These are phyloP conservation scores for Cornus suecica DNA, from an alignment of 148 eudicot species.

Conservation along the genomic window DNA sequence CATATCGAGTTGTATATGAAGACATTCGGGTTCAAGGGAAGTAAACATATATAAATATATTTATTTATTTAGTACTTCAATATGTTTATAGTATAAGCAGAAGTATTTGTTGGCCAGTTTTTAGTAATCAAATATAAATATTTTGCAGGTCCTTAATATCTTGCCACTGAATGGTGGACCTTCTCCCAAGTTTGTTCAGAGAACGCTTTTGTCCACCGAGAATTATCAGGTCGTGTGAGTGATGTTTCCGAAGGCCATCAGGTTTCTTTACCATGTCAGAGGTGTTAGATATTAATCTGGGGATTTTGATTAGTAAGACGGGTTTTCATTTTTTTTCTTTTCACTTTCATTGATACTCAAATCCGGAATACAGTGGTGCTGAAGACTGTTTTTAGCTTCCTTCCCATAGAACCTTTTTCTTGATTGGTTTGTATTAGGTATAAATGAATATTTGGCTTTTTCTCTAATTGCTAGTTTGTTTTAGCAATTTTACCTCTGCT, in stretches of 20 bases:
- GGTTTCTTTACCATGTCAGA: background rate
- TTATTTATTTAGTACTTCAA: too few relatives aligned
- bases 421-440: background rate
- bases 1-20: background rate
- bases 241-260: background rate
- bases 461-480: too few relatives aligned
- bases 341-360: background rate
- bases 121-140: background rate
- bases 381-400: background rate
- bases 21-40: background rate
- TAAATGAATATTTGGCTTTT: background rate
- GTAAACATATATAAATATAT: too few relatives aligned
- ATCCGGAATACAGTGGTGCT: background rate
- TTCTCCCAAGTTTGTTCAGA: slow-evolving; percentile 73
- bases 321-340: background rate
- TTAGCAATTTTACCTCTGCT: too few relatives aligned
- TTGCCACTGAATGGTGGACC: slow-evolving; percentile 80
- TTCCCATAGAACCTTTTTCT: background rate
- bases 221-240: slow-evolving; percentile 77
- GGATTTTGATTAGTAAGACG: background rate
- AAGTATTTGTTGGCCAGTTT: background rate
- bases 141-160: slow-evolving; percentile 61
- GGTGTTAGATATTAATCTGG: background rate
- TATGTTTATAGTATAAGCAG: background rate
- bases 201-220: slow-evolving; percentile 63